phyloP scores from a whole-genome alignment of 2,329 filamentous ascomycete species.

The Fusarium sambucinum region DNA sequence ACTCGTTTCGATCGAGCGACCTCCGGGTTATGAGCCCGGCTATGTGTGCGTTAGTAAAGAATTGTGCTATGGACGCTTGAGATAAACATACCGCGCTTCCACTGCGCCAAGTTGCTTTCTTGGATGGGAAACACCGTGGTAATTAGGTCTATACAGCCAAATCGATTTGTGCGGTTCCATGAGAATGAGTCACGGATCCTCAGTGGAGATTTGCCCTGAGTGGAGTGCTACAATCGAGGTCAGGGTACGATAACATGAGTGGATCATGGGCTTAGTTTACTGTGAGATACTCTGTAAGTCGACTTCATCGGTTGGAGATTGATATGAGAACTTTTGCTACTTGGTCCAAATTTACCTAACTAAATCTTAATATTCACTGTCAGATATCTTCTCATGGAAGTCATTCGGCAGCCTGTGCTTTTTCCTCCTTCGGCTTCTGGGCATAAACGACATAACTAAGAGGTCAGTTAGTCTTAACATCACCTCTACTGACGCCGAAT shows the following conservation, averaged over 20 bases:
- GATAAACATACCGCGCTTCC: slow-evolving; percentile 24
- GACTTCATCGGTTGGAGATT: not conserved
- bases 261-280: not conserved
- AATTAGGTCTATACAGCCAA: not conserved
- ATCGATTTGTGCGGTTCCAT: not conserved
- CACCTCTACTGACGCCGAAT: fast-evolving
- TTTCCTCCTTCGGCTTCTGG: slow-evolving; percentile 11
- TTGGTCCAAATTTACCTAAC: not conserved
- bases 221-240: slow-evolving; percentile 1
- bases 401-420: not conserved
- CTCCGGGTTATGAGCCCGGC: slow-evolving; percentile 33
- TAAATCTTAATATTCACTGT: not conserved
- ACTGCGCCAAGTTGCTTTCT: slow-evolving; percentile 31
- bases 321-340: not conserved
- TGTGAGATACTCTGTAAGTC: not conserved
- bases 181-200: slow-evolving; percentile 1
- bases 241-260: not conserved
- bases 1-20: slow-evolving; percentile 30
- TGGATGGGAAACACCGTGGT: not conserved
- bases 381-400: not conserved
- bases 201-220: slow-evolving; percentile 22
- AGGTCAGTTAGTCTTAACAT: not conserved
- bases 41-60: slow-evolving; percentile 17
- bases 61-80: not conserved
- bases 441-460: slow-evolving; percentile 33